Evolutionary conservation across 768 basidiomycete genomes (phyloP), one percentile per base, ranked within the genome.

Genomic region (Mycena venus): DNA sequence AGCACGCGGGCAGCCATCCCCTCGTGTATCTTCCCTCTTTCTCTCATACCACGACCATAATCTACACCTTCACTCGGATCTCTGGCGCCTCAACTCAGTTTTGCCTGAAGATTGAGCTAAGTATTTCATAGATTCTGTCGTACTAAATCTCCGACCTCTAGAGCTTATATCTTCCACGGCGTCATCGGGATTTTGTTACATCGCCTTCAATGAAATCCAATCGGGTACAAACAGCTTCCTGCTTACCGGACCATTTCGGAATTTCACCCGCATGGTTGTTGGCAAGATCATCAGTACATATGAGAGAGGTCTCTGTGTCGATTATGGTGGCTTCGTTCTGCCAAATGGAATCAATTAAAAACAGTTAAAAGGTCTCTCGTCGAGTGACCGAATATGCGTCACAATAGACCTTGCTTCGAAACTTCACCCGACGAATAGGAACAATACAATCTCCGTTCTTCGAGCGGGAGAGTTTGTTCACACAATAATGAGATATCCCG

Each of bases 241-340:
- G 23, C 44, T 32, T 12, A 72, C 49, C 44, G n/a, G 40, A 3
- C 70, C 70, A 72, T 12, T 42, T 29, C 25, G 70, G 70, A 32
- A 66, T 47, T 32, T 23, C n/a, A 4, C 36, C 38, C 1, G 4
- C 23, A 25, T 65, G 21, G 34, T 72, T 72, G 3, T 49, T 29
- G 0, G 19, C 5, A 31, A 72, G 29, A 15, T 72, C 56, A 17
- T 25, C n/a, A n/a, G n/a, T n/a, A n/a, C n/a, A n/a, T n/a, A n/a
- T n/a, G n/a, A n/a, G n/a, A n/a, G n/a, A n/a, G 3, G 65, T 68
- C 15, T 36, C n/a, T 1, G 4, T 25, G 29, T 63, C 51, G 10
- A 27, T 29, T 1, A 65, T n/a, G 12, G 53, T 36, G 10, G 62
- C 62, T 34, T 64, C 36, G 1, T 15, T 25, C 69, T 70, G 42